Conservation (phyloP, 148 eudicot genomes). For the Camellia lanceoleosa region DNA sequence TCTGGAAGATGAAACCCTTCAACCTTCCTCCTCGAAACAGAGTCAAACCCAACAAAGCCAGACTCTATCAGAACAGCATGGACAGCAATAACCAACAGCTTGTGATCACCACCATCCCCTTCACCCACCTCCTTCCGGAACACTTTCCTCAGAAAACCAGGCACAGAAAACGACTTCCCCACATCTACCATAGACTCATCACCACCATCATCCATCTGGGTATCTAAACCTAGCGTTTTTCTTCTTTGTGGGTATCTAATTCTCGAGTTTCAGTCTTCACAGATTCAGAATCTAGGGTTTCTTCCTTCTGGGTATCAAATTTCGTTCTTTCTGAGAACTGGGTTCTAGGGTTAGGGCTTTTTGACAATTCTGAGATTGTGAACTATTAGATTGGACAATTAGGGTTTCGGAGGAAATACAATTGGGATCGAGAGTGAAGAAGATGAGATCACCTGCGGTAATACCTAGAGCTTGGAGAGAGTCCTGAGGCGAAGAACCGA, state of each 20-base stretch:
- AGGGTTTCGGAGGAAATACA: constrained; percentile 34
- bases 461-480: constrained; percentile 53
- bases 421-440: constrained; percentile 37
- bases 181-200: constrained; percentile 20
- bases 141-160: constrained; percentile 74
- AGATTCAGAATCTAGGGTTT: background rate
- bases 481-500: constrained; percentile 17
- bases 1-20: constrained; percentile 54
- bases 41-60: constrained; percentile 69
- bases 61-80: constrained; percentile 82
- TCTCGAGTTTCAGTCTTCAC: background rate
- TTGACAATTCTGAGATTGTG: constrained; percentile 7
- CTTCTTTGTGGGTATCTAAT: constrained; percentile 15
- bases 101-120: constrained; percentile 49
- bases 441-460: constrained; percentile 76
- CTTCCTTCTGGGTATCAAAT: background rate
- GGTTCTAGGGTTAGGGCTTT: background rate
- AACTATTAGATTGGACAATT: constrained; percentile 14
- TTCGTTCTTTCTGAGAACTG: too few relatives aligned
- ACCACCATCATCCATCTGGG: constrained; percentile 57
- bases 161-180: constrained; percentile 57
- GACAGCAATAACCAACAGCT: constrained; percentile 66
- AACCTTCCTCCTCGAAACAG: constrained; percentile 32
- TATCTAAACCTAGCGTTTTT: background rate
- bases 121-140: constrained; percentile 69